phyloP scores from a whole-genome alignment of 495 filamentous ascomycete species.

The Penicillium subrubescens region DNA sequence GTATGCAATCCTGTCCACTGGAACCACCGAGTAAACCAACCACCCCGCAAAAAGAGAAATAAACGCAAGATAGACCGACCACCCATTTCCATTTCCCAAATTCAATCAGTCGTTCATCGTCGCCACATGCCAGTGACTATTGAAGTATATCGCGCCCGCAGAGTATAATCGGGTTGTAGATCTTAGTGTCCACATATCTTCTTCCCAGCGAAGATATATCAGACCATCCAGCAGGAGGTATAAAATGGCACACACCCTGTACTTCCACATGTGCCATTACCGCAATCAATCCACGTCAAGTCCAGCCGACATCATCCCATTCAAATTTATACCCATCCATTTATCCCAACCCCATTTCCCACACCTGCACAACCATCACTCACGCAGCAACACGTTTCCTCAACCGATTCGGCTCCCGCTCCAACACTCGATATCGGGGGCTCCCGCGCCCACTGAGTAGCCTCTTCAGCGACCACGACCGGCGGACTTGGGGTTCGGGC shows the following conservation, averaged over 20 bases:
- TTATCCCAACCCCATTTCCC: not conserved
- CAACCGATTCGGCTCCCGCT: constrained; percentile 48
- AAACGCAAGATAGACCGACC: not conserved
- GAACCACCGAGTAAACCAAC: not conserved
- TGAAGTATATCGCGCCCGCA: not conserved
- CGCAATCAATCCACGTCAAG: not conserved
- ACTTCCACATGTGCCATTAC: not conserved
- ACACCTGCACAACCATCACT: not conserved
- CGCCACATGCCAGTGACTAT: not conserved
- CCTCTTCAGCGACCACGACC: constrained; percentile 45
- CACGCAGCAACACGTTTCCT: constrained; percentile 38
- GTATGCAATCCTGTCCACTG: not conserved
- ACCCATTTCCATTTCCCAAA: not conserved
- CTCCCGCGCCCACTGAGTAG: constrained; percentile 42
- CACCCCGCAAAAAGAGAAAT: not conserved
- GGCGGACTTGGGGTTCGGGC: constrained; percentile 12
- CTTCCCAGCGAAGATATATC: not conserved
- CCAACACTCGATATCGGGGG: constrained; percentile 43
- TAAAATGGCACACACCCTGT: not conserved
- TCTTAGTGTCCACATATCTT: not conserved
- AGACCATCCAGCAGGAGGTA: not conserved
- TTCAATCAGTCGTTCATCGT: not conserved
- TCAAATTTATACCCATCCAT: not conserved
- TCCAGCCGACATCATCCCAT: not conserved
- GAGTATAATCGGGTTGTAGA: not conserved